Evolutionary conservation across 352 stramenopile species (phyloP).

Genomic region (Phytophthora capsici): DNA sequence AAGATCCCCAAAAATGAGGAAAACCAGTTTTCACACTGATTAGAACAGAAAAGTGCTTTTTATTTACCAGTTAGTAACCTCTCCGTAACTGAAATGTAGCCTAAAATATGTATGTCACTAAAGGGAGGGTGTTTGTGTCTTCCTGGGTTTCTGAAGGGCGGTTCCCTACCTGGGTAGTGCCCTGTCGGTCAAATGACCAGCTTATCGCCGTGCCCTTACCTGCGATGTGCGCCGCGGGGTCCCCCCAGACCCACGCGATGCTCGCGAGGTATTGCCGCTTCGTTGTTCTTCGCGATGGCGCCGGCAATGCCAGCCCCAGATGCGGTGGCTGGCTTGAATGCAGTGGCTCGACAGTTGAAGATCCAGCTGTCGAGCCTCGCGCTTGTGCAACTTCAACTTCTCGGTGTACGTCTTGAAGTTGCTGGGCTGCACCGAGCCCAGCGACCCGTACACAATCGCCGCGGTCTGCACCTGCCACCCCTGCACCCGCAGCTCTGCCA

Average conservation of each 20-base stretch:
- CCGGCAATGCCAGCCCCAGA: constrained; percentile 9
- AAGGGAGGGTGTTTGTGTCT: no score
- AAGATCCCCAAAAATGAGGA: no score
- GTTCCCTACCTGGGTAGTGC: no score
- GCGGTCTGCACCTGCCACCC: constrained; percentile 13
- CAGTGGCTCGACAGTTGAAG: not conserved
- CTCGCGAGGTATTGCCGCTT: not conserved
- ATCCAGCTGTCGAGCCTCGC: constrained; percentile 4
- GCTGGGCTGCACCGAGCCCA: constrained; percentile 5
- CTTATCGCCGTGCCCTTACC: no score
- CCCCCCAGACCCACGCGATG: constrained; percentile 6
- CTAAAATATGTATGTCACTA: no score
- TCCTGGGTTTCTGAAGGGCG: no score
- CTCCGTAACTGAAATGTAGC: no score
- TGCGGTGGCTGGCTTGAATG: constrained; percentile 11
- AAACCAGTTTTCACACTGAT: no score
- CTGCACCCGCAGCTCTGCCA: no score
- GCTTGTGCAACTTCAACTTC: constrained; percentile 7
- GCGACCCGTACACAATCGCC: constrained; percentile 13
- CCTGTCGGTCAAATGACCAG: no score
- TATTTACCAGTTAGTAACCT: no score
- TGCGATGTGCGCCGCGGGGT: constrained; percentile 1
- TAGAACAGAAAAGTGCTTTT: no score
- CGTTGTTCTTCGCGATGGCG: constrained; percentile 5
- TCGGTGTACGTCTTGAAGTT: constrained; percentile 2